Conservation (phyloP, 169 alveolate species). For the Cryptosporidium andersoni region DNA sequence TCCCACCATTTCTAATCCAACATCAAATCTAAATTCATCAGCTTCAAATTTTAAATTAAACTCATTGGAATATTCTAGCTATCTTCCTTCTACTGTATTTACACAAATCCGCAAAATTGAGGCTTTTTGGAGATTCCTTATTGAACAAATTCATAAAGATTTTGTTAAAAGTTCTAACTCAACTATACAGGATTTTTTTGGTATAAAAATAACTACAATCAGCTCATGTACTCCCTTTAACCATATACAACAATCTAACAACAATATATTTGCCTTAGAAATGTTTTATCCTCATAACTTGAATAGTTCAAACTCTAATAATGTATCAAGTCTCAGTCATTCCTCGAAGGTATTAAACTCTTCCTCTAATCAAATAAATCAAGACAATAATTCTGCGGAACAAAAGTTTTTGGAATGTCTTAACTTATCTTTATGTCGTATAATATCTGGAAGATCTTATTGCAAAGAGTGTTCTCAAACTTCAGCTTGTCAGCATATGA, state of each 20-base stretch:
- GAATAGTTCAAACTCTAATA: too few relatives aligned
- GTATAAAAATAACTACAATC: slow-evolving; percentile 34
- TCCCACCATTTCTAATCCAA: not conserved
- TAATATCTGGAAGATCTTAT: slow-evolving; percentile 38
- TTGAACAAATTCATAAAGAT: slow-evolving; percentile 18
- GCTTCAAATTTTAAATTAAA: not conserved
- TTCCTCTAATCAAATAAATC: not conserved
- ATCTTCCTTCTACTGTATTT: slow-evolving; percentile 9
- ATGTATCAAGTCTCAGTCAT: too few relatives aligned
- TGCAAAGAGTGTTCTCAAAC: slow-evolving; percentile 28
- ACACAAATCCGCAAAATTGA: slow-evolving; percentile 39
- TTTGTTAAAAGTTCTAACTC: not conserved
- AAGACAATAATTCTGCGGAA: not conserved
- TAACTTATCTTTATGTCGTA: slow-evolving; percentile 13
- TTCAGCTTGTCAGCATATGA: slow-evolving; percentile 59
- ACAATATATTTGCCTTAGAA: not conserved
- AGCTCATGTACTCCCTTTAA: slow-evolving; percentile 36
- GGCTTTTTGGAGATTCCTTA: slow-evolving; percentile 35
- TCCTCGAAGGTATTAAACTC: not conserved
- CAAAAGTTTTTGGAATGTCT: slow-evolving; percentile 12
- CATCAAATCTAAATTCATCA: not conserved
- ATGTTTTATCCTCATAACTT: not conserved
- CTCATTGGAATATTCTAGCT: not conserved
- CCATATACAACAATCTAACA: slow-evolving; percentile 17
- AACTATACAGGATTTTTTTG: slow-evolving; percentile 9